phyloP scores from a whole-genome alignment of 805 yeast species.

The Ogataea chonburiensis region DNA sequence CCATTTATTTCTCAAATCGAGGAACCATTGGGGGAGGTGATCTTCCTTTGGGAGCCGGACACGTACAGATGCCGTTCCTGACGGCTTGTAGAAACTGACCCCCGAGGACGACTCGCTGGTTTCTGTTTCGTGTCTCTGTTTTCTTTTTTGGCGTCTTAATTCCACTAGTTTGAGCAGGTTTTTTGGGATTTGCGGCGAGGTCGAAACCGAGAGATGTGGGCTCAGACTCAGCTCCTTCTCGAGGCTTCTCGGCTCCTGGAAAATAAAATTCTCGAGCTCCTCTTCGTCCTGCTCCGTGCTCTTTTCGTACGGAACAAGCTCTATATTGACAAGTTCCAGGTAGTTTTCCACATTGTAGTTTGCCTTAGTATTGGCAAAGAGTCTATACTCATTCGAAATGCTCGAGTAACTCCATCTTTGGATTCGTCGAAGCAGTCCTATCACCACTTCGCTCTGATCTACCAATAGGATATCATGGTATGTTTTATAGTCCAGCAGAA shows the following conservation, averaged over 20 bases:
- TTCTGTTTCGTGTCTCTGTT: slow-evolving; percentile 13
- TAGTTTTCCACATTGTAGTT: slow-evolving; percentile 82
- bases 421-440: slow-evolving; percentile 77
- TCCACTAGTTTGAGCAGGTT: slow-evolving; percentile 56
- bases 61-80: slow-evolving; percentile 11
- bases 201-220: slow-evolving; percentile 45
- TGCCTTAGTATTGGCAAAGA: slow-evolving; percentile 64
- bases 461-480: slow-evolving; percentile 71
- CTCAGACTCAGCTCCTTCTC: slow-evolving; percentile 10
- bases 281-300: slow-evolving; percentile 12
- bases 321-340: slow-evolving; percentile 67
- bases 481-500: slow-evolving; percentile 54
- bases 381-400: slow-evolving; percentile 79
- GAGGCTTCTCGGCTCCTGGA: slow-evolving; percentile 4
- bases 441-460: slow-evolving; percentile 75
- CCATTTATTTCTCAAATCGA: slow-evolving; percentile 63
- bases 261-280: slow-evolving; percentile 5
- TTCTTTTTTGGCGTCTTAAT: slow-evolving; percentile 41
- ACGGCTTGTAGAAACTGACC: slow-evolving; percentile 33
- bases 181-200: slow-evolving; percentile 70
- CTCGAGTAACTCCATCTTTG: slow-evolving; percentile 90
- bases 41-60: slow-evolving; percentile 57
- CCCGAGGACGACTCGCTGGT: slow-evolving; percentile 10
- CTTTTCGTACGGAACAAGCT: slow-evolving; percentile 42
- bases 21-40: slow-evolving; percentile 76